Evolutionary conservation across 805 yeast genomes (phyloP).

Genomic region (Suhomyces tanzawaensis): DNA sequence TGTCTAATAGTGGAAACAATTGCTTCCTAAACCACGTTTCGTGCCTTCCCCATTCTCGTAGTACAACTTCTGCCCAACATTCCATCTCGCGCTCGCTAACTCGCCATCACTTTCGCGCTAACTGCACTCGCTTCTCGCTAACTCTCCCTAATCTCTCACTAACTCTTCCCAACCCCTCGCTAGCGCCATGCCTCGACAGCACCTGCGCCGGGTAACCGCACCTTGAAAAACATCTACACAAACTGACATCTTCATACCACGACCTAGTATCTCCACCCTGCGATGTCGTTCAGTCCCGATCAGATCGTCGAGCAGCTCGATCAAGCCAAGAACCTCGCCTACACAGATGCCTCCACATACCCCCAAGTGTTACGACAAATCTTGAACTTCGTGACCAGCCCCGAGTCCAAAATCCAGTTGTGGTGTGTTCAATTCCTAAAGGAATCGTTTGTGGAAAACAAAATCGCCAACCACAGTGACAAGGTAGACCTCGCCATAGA

Average conservation of each 20-base stretch:
- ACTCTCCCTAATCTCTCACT: too few species aligned
- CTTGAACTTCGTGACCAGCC: constrained; percentile 34
- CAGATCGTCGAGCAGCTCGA: constrained; percentile 29
- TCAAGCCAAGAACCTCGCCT: constrained; percentile 38
- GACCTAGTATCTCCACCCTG: neutral
- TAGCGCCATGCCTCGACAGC: too few species aligned
- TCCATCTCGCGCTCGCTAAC: too few species aligned
- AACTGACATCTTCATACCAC: neutral
- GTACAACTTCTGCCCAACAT: too few species aligned
- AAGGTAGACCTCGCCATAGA: constrained; percentile 42
- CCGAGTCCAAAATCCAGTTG: constrained; percentile 31
- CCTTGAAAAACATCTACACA: neutral
- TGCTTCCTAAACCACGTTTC: too few species aligned
- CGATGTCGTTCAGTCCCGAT: constrained; percentile 12
- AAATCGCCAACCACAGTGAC: constrained; percentile 22
- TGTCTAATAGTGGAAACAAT: too few species aligned
- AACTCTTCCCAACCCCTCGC: too few species aligned
- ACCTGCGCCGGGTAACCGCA: neutral
- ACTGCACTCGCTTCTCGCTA: too few species aligned
- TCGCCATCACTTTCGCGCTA: too few species aligned
- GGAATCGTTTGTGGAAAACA: constrained; percentile 30
- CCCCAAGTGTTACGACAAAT: constrained; percentile 45
- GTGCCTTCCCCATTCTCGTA: too few species aligned
- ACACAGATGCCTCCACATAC: constrained; percentile 27
- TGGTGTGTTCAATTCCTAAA: constrained; percentile 43